These are phyloP conservation scores for Thermoascus crustaceus DNA, from an alignment of 2,329 filamentous ascomycete genomes.

Conservation along the genomic window DNA sequence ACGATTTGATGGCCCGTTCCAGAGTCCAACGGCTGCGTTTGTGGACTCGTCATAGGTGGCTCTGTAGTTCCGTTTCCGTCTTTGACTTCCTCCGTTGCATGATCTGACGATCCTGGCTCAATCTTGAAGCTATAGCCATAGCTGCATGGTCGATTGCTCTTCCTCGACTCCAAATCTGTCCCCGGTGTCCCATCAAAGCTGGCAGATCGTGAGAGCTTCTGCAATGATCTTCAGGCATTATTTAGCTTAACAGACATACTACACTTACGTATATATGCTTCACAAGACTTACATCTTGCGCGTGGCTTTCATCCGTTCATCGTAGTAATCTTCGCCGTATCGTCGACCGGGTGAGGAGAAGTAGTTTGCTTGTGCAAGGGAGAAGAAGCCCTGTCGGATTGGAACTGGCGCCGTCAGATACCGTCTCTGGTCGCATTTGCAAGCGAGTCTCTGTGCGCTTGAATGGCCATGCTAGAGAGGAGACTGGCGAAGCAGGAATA, in stretches of 20 bases:
- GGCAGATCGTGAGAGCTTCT: background rate
- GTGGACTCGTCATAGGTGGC: background rate
- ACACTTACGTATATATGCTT: too few relatives aligned
- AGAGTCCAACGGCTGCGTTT: background rate
- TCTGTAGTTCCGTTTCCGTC: background rate
- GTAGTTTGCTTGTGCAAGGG: slow-evolving; percentile 43
- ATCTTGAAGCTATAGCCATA: background rate
- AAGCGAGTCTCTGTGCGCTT: background rate
- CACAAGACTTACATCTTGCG: slow-evolving; percentile 27
- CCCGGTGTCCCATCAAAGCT: background rate
- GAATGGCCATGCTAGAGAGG: background rate
- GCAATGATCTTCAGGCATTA: background rate
- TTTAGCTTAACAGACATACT: background rate
- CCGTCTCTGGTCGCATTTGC: background rate
- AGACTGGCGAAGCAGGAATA: background rate
- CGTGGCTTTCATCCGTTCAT: slow-evolving; percentile 43
- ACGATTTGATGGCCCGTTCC: too few relatives aligned
- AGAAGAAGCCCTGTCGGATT: slow-evolving; percentile 41
- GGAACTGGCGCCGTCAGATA: background rate
- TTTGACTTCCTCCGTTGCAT: slow-evolving; percentile 7
- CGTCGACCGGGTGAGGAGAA: slow-evolving; percentile 36
- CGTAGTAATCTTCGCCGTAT: slow-evolving; percentile 43
- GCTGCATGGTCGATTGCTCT: background rate
- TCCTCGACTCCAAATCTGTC: background rate
- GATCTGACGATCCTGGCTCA: background rate